Base-by-base conservation (phyloP, 495 filamentous ascomycete species). In the Aspergillus ellipticus region DNA sequence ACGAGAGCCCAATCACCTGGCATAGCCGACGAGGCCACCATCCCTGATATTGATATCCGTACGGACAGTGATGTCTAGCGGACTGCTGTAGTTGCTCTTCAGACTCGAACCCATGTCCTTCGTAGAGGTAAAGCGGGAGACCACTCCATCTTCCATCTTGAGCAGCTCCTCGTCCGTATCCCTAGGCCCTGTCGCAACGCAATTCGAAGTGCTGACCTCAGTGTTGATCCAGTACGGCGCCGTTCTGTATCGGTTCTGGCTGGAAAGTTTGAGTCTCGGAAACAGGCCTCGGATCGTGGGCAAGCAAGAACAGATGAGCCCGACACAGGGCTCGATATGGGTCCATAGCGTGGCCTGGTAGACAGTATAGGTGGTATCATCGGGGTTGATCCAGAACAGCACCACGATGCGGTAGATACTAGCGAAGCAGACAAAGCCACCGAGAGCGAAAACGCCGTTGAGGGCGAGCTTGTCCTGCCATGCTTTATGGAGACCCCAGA, bases 271-370 rank as follows among this genome's bases (percentile, higher is more conserved):
- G 49, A 78, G 60, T 6, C 64, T 67, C 0, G 74, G 70, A 53
- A 85, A 66, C 1, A 85, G 61, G 17, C 83, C 81, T 2, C 80
- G 74, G 13, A 83, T 72, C 6, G 80, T 83, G 9, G 83, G 80
- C 0, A 85, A 72, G 59, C 79, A 85, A 21, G 77, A 76, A 54
- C 79, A 85, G 49, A 76, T 79, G 11, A 85, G 72, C 6, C 78
- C 82, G 15, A 80, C 77, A 54, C 73, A 79, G 2, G 82, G 72
- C 64, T 87, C 82, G 48, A 81, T 72, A 35, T 80, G 76, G 21
- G 79, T 82, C 84, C 84, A 87, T 33, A 79, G 74, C 0, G 79
- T 78, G 1, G 75, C 73, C 49, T 79, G 72, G 47, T 82, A 79
- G 51, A 74, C 64, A 3, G 69, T 75, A 46, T 83, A 77, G 1